These are phyloP conservation scores for Alternaria arborescens DNA, from an alignment of 2,329 filamentous ascomycete species.

Conservation along the genomic window DNA sequence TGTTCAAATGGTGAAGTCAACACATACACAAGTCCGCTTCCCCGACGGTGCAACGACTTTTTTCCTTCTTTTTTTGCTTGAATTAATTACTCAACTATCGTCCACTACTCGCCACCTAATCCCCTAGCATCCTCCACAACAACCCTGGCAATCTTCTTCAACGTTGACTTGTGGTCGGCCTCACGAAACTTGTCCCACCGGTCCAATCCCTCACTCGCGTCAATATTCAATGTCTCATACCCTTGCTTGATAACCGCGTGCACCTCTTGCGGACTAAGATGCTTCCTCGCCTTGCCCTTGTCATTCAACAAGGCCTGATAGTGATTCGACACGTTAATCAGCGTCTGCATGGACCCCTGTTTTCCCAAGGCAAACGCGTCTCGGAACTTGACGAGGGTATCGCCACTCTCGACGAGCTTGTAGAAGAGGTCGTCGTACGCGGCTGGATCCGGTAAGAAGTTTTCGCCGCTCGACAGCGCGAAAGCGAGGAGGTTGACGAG, in stretches of 20 bases:
- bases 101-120: constrained; percentile 48
- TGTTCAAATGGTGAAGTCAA: too few relatives aligned
- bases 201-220: constrained; percentile 85
- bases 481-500: constrained; percentile 85
- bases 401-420: constrained; percentile 93
- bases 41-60: too few relatives aligned
- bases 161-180: constrained; percentile 79
- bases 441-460: constrained; percentile 85
- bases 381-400: constrained; percentile 81
- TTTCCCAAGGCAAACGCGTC: constrained; percentile 68
- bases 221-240: constrained; percentile 92
- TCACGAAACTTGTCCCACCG: constrained; percentile 88
- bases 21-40: too few relatives aligned
- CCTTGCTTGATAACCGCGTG: constrained; percentile 93
- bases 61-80: too few relatives aligned
- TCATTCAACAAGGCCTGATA: constrained; percentile 81
- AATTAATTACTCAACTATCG: neutral
- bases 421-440: constrained; percentile 98
- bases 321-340: constrained; percentile 83
- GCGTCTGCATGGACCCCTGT: constrained; percentile 75
- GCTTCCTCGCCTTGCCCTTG: constrained; percentile 62
- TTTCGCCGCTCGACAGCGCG: constrained; percentile 84
- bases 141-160: constrained; percentile 87
- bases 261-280: constrained; percentile 83
- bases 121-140: constrained; percentile 75